Conservation (phyloP, 2,329 filamentous ascomycete genomes). For the Xylariaceae sp. region DNA sequence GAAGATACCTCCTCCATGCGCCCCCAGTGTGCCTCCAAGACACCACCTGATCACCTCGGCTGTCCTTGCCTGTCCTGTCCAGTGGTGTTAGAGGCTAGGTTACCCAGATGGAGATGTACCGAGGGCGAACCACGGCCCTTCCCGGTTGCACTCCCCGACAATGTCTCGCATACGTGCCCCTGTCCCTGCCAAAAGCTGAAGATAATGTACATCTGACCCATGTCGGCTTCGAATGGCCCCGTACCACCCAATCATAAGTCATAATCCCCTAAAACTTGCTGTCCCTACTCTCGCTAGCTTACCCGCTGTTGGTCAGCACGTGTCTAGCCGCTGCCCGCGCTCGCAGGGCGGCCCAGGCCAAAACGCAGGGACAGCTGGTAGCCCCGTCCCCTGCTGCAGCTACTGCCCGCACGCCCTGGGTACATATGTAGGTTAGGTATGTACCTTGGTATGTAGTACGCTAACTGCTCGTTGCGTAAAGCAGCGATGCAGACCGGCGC, state of each 20-base stretch:
- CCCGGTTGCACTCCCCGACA: constrained; percentile 27
- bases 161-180: constrained; percentile 22
- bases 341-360: constrained; percentile 22
- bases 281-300: constrained; percentile 25
- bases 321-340: constrained; percentile 19
- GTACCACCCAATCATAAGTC: constrained; percentile 50
- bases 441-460: constrained; percentile 24
- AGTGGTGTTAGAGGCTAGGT: no score
- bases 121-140: constrained; percentile 12
- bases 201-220: constrained; percentile 43
- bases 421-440: no score
- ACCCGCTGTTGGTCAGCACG: constrained; percentile 25
- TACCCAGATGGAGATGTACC: constrained; percentile 24
- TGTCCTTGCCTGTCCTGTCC: constrained; percentile 13
- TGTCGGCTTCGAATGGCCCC: constrained; percentile 30
- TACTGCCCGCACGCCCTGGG: constrained; percentile 22
- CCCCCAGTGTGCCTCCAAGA: constrained; percentile 30
- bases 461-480: constrained; percentile 28
- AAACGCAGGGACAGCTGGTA: constrained; percentile 31
- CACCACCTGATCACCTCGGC: constrained; percentile 12
- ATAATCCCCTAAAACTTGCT: constrained; percentile 41
- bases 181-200: constrained; percentile 24
- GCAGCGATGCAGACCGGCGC: constrained; percentile 36
- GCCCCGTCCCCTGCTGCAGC: constrained; percentile 19
- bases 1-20: constrained; percentile 22